Evolutionary conservation across 2,329 filamentous ascomycete species (phyloP).

Genomic region (Venturia oleaginea): DNA sequence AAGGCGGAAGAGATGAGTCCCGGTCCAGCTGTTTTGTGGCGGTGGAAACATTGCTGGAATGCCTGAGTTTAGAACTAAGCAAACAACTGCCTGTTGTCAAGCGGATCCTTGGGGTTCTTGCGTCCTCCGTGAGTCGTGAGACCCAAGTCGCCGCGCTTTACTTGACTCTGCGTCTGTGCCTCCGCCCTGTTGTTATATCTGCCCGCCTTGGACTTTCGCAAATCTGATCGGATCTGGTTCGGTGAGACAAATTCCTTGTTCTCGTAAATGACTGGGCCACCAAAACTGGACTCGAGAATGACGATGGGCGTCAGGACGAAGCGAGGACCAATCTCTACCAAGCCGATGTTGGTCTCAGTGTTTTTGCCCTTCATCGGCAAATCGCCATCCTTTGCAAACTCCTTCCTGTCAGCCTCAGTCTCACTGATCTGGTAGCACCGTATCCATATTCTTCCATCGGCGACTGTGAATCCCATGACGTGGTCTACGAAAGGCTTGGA

Average conservation of each 20-base stretch:
- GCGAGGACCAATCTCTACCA: conserved; percentile 89
- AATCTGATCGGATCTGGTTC: conserved; percentile 82
- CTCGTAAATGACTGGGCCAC: conserved; percentile 94
- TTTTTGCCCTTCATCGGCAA: conserved; percentile 36
- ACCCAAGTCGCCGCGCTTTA: conserved; percentile 69
- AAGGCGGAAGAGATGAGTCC: neutral
- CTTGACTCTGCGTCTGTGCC: conserved; percentile 59
- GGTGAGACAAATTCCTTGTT: conserved; percentile 96
- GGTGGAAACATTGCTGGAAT: conserved; percentile 11
- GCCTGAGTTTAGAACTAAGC: conserved; percentile 40
- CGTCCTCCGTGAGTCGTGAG: conserved; percentile 58
- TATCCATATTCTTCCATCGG: conserved; percentile 93
- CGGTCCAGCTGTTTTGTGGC: conserved; percentile 11
- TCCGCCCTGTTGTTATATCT: conserved; percentile 71
- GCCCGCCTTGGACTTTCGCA: conserved; percentile 65
- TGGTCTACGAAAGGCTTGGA: conserved; percentile 95
- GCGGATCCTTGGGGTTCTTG: conserved; percentile 53
- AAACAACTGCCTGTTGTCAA: conserved; percentile 73
- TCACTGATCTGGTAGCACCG: conserved; percentile 90
- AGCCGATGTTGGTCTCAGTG: conserved; percentile 62
- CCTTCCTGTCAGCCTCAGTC: conserved; percentile 50
- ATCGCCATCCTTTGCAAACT: conserved; percentile 29
- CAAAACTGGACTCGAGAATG: conserved; percentile 90
- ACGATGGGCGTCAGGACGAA: conserved; percentile 92
- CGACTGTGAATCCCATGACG: conserved; percentile 83